Conservation (phyloP, 2,329 filamentous ascomycete genomes). For the Colletotrichum tofieldiae region DNA sequence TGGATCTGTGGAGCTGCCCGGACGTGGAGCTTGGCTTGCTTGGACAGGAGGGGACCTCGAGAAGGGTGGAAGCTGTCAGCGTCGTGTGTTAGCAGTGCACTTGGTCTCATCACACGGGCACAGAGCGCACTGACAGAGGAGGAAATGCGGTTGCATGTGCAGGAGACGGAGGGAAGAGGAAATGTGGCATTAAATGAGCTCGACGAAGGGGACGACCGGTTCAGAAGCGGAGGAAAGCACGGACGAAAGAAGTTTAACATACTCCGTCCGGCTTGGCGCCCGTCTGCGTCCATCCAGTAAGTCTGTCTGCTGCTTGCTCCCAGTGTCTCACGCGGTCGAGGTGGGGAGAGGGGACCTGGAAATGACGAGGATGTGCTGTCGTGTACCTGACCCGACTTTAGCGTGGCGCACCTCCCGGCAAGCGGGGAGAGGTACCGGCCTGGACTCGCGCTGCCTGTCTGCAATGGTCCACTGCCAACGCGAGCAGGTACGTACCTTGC, state of each 20-base stretch:
- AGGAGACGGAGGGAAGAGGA: not conserved
- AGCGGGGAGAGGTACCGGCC: constrained; percentile 20
- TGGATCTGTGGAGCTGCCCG: constrained; percentile 37
- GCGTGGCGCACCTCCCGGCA: constrained; percentile 7
- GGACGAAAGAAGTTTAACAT: constrained; percentile 1
- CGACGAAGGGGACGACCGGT: not conserved
- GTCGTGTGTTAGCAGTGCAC: not conserved
- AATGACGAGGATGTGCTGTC: constrained; percentile 1
- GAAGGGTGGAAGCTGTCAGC: not conserved
- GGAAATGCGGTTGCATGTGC: not conserved
- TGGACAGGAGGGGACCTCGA: not conserved
- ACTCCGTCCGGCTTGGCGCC: constrained; percentile 31
- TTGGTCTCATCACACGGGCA: not conserved
- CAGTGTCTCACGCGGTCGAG: not conserved
- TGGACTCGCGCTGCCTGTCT: not conserved
- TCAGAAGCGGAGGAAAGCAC: constrained; percentile 5
- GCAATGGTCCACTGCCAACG: constrained; percentile 1
- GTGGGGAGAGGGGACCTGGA: not conserved
- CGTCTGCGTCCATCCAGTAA: constrained; percentile 15
- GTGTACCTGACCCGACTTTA: constrained; percentile 15
- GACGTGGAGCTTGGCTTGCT: constrained; percentile 5
- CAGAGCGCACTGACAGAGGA: too few relatives aligned
- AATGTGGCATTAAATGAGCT: not conserved
- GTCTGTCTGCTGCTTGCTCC: not conserved
- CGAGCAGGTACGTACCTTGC: not conserved